Base-by-base conservation (phyloP, 2,329 filamentous ascomycete genomes). In the Microsporum audouinii region DNA sequence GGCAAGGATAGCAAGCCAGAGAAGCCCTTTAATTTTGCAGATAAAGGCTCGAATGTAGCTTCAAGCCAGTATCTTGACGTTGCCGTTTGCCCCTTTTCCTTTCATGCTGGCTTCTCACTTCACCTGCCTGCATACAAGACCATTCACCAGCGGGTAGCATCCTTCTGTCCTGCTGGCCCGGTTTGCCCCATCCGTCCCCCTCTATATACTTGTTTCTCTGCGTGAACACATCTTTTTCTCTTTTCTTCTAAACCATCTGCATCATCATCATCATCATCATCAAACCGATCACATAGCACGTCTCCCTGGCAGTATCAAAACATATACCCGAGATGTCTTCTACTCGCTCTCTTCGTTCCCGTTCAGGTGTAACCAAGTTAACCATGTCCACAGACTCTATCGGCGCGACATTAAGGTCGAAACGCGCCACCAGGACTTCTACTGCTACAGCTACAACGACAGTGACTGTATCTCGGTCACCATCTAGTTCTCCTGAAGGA, bases 321-420 rank as follows among this genome's bases (percentile, higher is more conserved):
- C 17, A 23, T 53, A 53, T 57, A 57, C 33, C 31, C 23, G 57
- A 56, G 57, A 76, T 77, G 75, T 65, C 70, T 59, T 66, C 71
- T 57, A 71, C 72, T 65, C 75, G 75, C 61, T 72, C 74, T 59
- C 70, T 72, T 61, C 75, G 75, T 64, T 70, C 71, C 63, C 73
- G 69, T 65, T 60, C 65, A 58, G 62, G 64, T 62, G 66, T 68
- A 53, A 67, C 69, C 62, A 69, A 69, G 36, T 59, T 64, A 39
- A 64, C 67, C 60, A 70, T 65, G 31, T 66, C 53, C 6, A 27
- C 62, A 62, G 60, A 65, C 56, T 69, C 70, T 65, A 68, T 72
- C 73, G 72, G 75, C 65, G 62, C 65, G 60, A 67, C 64, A 64
- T 68, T 71, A 64, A 76, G 75, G 63, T 68, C 71, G 57, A 73